Evolutionary conservation across 1,139 yeast genomes (phyloP), one percentile per base, ranked within the genome.

Genomic region (Saccharomyces uvarum): DNA sequence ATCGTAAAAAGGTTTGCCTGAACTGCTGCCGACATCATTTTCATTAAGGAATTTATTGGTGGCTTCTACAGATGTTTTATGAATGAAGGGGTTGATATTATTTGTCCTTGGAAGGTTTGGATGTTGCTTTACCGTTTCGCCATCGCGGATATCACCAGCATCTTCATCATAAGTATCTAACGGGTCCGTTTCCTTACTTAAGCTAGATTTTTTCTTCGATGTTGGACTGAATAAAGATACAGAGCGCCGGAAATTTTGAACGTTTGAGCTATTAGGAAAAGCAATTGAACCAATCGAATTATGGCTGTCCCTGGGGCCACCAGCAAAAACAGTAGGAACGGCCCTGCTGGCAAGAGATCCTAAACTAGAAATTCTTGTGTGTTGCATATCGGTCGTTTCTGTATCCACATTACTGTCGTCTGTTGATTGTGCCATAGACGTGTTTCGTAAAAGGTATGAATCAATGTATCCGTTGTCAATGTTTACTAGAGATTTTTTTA

Each of bases 401-500:
- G 44, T 38, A 13, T 38, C 44, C 6, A 13, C 44, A 38, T 47
- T 29, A 48, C 57, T 58, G 13, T 54, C 60, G 4, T 38, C 44
- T 8, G 44, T 38, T 16, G 44, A 38, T 19, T 38, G 44, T 13
- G 26, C 29, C 33, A 41, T 38, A 4, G 44, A 38, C 16, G 44
- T 74, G 57, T 79, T 78, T 64, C 78, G 76, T 62, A 84, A 69
- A 42, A 84, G 68, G 0, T 78, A 75, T 47, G 81, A 67, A 67
- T 84, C 88, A 65, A 84, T 68, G 60, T 78, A 79, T 0, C 88
- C 88, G 65, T 84, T 86, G 63, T 82, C 84, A 31, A 80, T 75
- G 3, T 80, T 75, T 54, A 75, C 75, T n/a, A 69, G 54, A 1
- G 70, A 63, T 13, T 55, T 52, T 47, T 61, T 62, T n/a, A 68